These are phyloP conservation scores for Brassica cretica DNA, from an alignment of 345 rosid species.

Conservation along the genomic window DNA sequence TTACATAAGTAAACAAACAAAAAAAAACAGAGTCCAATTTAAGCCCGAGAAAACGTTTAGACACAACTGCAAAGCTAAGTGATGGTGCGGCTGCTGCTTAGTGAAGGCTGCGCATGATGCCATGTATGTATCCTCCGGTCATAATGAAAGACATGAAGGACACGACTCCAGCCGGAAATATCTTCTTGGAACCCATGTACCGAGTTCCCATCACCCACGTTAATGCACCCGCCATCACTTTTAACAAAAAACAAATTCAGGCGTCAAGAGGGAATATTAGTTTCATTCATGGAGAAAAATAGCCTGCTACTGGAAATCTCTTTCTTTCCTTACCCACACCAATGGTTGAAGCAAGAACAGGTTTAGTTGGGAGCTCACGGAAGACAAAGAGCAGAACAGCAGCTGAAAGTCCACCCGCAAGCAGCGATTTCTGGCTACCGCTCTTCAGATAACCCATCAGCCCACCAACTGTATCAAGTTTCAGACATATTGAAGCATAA, in stretches of 20 bases:
- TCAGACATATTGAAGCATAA: not conserved
- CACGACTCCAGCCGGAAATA: slow-evolving; percentile 93
- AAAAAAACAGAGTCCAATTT: not conserved
- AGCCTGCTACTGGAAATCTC: not conserved
- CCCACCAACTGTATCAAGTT: slow-evolving; percentile 67
- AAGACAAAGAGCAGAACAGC: slow-evolving; percentile 62
- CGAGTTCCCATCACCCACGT: slow-evolving; percentile 83
- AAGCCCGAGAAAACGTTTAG: slow-evolving; percentile 6
- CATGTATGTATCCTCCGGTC: slow-evolving; percentile 89
- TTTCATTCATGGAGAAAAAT: not conserved
- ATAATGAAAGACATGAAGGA: slow-evolving; percentile 76
- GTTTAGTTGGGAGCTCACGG: slow-evolving; percentile 70
- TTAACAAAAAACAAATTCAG: slow-evolving; percentile 1
- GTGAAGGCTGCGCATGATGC: slow-evolving; percentile 69
- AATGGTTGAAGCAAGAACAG: slow-evolving; percentile 72
- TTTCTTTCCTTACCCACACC: slow-evolving; percentile 72
- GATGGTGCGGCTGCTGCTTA: slow-evolving; percentile 10
- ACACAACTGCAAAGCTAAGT: not conserved
- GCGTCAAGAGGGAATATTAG: not conserved
- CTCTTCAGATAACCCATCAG: slow-evolving; percentile 84
- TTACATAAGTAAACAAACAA: not conserved
- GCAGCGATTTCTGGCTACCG: slow-evolving; percentile 87
- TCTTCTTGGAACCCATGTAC: slow-evolving; percentile 73
- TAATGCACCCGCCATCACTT: slow-evolving; percentile 74
- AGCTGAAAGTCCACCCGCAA: slow-evolving; percentile 83